Base-by-base conservation (phyloP, 108 stramenopile genomes). In the Skeletonema grethae region DNA sequence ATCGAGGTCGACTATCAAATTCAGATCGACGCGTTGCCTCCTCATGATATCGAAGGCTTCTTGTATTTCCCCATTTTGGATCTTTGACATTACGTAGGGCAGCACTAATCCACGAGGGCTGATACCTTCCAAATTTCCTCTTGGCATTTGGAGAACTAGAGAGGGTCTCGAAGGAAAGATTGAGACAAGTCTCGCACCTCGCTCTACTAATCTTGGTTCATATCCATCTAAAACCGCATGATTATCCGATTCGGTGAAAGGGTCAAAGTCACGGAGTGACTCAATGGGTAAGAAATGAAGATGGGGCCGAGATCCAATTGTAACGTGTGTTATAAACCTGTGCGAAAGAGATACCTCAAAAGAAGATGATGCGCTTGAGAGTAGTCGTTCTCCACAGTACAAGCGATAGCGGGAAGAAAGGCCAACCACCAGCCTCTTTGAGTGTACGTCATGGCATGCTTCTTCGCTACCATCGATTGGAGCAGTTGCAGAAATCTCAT, bases 91-190 rank as follows among this genome's bases (percentile, higher is more conserved):
- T 1, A 86, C 77, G 69, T 75, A 90, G 16, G 88, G 89, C 32
- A 96, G 67, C 7, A 93, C 84, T 39, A 94, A 70, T 28, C 93
- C 90, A 30, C 95, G 79, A 9, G 95, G 93, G 57, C 83, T 89
- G 8, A 94, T 82, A 20, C 85, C 86, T 64, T 96, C 95, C 9
- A 94, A 75, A 57, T 96, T 96, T 13, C 95, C 95, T 59, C 95
- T 65, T 20, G 93, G 91, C 87, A 93, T 84, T 72, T 92, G 90
- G 7, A 96, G 69, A 7, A 96, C 83, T 15, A 83, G 85, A 55
- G 55, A 78, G 2, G 95, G 95, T n/a, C 70, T 66, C 24, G 59
- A 53, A 9, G 89, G 88, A 18, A 90, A 79, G 32, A 91, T 73
- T 8, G 88, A 86, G 35, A 95, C 92, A 6, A 95, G 53, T 28